phyloP scores from a whole-genome alignment of 306 rosid species.

The Glycine tomentella region DNA sequence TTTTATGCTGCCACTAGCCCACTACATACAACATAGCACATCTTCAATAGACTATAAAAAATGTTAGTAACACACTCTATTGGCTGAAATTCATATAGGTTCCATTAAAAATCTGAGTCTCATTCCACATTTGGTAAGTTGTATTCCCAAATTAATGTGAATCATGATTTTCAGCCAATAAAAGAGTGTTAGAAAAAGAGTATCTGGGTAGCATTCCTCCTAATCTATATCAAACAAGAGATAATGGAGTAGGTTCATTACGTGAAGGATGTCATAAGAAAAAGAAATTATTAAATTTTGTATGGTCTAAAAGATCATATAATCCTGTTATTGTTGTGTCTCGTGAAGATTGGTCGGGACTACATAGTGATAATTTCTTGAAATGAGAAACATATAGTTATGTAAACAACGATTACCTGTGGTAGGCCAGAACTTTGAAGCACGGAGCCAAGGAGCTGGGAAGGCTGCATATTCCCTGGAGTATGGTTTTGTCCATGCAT shows the following conservation, averaged over 20 bases:
- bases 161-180: background rate
- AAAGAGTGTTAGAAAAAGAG: background rate
- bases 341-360: no score
- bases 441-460: constrained; percentile 94
- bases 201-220: background rate
- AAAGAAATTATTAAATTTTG: no score
- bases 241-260: background rate
- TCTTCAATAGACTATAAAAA: constrained; percentile 15
- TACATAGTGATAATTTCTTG: no score
- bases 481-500: constrained; percentile 96
- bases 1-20: background rate
- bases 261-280: constrained; percentile 16
- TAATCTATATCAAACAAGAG: background rate
- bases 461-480: constrained; percentile 95
- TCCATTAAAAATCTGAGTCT: no score
- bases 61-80: background rate
- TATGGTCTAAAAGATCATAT: no score
- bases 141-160: background rate
- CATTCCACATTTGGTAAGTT: no score
- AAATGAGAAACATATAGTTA: constrained; percentile 16
- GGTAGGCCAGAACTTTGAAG: constrained; percentile 90
- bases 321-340: no score
- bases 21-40: background rate
- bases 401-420: constrained; percentile 63
- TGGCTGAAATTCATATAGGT: no score